A percentile compares a stretch with the other conserved stretches of the same genome.
phyloP scores from a whole-genome alignment of 169 alveolate genomes.

The Cryptosporidium tyzzeri region DNA sequence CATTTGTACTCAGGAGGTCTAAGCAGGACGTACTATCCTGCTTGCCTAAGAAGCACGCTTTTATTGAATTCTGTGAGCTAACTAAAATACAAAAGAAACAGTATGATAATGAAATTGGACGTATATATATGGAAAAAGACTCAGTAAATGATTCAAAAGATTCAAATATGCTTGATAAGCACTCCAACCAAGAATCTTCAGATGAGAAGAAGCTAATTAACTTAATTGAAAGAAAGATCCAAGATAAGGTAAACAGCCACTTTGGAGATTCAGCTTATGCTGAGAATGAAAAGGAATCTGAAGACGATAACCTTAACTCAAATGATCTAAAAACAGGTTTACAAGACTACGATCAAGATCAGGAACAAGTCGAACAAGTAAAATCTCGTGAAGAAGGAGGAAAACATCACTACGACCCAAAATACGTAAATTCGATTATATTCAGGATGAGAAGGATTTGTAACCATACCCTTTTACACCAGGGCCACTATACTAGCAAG shows the following conservation, averaged over 20 bases:
- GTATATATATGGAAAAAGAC: neutral
- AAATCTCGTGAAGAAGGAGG: neutral
- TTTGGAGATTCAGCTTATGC: neutral
- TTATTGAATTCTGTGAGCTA: conserved; percentile 73
- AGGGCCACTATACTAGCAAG: conserved; percentile 83
- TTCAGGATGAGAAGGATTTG: conserved; percentile 90
- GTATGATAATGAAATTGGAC: conserved; percentile 23
- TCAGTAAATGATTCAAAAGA: neutral
- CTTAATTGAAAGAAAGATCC: conserved; percentile 29
- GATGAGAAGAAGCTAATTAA: neutral
- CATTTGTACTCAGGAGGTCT: conserved; percentile 89
- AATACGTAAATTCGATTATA: conserved; percentile 85
- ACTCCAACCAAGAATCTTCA: neutral
- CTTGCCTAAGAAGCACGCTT: conserved; percentile 85
- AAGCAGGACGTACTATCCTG: conserved; percentile 88
- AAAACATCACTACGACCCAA: conserved; percentile 74
- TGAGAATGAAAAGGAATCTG: conserved; percentile 32
- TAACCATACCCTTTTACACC: conserved; percentile 90
- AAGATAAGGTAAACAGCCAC: conserved; percentile 34
- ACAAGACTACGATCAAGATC: neutral
- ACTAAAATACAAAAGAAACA: conserved; percentile 23
- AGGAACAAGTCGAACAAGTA: neutral
- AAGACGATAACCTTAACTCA: neutral
- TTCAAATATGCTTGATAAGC: neutral
- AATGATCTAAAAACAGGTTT: neutral